Evolutionary conservation across 345 rosid genomes (phyloP), one percentile per base, ranked within the genome.

Genomic region (Salix purpurea): DNA sequence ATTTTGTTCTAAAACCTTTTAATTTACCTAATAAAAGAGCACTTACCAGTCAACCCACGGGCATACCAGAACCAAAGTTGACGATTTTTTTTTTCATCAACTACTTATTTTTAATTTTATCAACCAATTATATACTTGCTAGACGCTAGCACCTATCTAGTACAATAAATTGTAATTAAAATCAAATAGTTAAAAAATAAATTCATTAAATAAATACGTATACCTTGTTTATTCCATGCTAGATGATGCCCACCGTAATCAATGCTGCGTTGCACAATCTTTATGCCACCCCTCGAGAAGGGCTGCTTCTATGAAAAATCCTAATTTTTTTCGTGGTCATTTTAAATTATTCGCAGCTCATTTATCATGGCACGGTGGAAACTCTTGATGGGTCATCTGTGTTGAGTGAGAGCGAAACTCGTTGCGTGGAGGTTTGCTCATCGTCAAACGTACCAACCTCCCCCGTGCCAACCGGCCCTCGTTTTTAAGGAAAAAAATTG

Each of bases 381-480:
- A 50, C 54, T 40, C 18, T 5, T 19, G 71, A 23, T n/a, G 32
- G 28, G 21, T 15, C 28, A 44, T 42, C 7, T 42, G 28, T 26
- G 19, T 1, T 19, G 1, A 5, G 37, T 28, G 48, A 24, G 6
- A 44, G 3, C 34, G 28, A 46, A 46, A 28, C 39, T 23, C 30
- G 1, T 15, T 11, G 54, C 54, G 61, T 70, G 73, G 34, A 37
- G 23, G 37, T 6, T 14, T 23, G 10, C 26, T 26, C 16, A 15
- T 8, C 36, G 8, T 7, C 28, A 19, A 48, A 56, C 16, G 23
- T 15, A n/a, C 61, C 78, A 70, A 70, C 50, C 54, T 40, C 67
- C 40, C 34, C 0, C 82, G 78, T 79, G 78, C 75, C 60, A 21
- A 16, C 67, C 39, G 12, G 77, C 66, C 6, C 73, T 46, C 7